phyloP scores from a whole-genome alignment of 148 eudicot species.

The Silene uniflora region DNA sequence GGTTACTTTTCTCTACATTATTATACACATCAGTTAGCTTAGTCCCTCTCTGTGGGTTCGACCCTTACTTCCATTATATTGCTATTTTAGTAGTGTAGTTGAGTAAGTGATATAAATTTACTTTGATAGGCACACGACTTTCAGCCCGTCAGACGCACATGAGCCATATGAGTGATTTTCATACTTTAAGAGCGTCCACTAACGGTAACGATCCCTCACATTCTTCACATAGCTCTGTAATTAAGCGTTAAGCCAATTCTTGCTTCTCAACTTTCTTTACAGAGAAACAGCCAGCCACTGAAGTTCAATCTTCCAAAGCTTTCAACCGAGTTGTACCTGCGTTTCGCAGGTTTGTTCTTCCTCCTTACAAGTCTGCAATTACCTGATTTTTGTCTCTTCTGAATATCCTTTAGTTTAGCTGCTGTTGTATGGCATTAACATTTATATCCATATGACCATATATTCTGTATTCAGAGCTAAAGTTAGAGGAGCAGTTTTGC shows the following conservation, averaged over 20 bases:
- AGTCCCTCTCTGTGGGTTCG: too few species aligned
- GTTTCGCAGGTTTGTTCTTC: constrained; percentile 31
- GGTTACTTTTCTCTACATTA: too few species aligned
- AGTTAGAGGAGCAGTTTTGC: constrained; percentile 32
- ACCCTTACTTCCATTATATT: too few species aligned
- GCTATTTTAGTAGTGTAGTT: too few species aligned
- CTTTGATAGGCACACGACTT: too few species aligned
- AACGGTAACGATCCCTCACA: not conserved
- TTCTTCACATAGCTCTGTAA: not conserved
- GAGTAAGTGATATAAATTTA: too few species aligned
- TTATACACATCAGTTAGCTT: too few species aligned
- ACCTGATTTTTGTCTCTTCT: not conserved
- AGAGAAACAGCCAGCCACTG: constrained; percentile 37
- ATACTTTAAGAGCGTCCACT: not conserved
- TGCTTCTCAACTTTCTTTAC: constrained; percentile 6
- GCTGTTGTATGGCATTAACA: not conserved
- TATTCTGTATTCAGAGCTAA: constrained; percentile 28
- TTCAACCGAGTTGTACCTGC: constrained; percentile 39
- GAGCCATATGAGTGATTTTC: not conserved
- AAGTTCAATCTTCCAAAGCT: constrained; percentile 32
- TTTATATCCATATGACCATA: not conserved
- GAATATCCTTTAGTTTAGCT: not conserved
- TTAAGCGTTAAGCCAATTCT: constrained; percentile 5
- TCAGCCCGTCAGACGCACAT: too few species aligned
- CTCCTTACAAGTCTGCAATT: not conserved